These are phyloP conservation scores for Debaryomyces maramus DNA, from an alignment of 805 yeast genomes.

Conservation along the genomic window DNA sequence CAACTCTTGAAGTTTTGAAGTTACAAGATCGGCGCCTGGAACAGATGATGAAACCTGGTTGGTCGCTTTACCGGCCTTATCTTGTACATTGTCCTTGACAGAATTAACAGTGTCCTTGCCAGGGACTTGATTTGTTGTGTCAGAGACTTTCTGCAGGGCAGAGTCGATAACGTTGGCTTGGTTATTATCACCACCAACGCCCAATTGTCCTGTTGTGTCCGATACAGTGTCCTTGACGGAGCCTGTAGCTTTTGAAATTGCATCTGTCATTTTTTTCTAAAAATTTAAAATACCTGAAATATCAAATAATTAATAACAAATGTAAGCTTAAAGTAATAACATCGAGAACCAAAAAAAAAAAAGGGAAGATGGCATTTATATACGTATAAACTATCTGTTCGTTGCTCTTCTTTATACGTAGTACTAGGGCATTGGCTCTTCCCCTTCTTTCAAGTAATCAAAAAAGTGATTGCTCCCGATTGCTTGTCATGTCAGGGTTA, in stretches of 20 bases:
- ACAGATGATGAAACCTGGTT: background rate
- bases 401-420: background rate
- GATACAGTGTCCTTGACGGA: background rate
- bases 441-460: too few relatives aligned
- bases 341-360: background rate
- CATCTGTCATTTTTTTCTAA: conserved; percentile 1
- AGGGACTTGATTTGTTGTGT: background rate
- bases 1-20: conserved; percentile 2
- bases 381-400: background rate
- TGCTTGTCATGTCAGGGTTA: too few relatives aligned
- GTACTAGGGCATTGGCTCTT: too few relatives aligned
- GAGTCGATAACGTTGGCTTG: background rate
- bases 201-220: background rate
- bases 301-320: background rate
- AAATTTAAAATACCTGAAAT: background rate
- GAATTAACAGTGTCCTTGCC: conserved; percentile 1
- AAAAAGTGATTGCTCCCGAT: too few relatives aligned
- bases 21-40: conserved; percentile 1
- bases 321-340: background rate
- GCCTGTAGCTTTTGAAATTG: background rate
- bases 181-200: background rate
- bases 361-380: background rate
- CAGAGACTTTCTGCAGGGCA: background rate
- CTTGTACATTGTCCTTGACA: conserved; percentile 1
- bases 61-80: background rate